Percentiles rank a stretch among this genome's conserved stretches.
These are phyloP conservation scores for Ceratobasidium sp. DNA, from an alignment of 1,284 basidiomycete genomes.

Conservation along the genomic window DNA sequence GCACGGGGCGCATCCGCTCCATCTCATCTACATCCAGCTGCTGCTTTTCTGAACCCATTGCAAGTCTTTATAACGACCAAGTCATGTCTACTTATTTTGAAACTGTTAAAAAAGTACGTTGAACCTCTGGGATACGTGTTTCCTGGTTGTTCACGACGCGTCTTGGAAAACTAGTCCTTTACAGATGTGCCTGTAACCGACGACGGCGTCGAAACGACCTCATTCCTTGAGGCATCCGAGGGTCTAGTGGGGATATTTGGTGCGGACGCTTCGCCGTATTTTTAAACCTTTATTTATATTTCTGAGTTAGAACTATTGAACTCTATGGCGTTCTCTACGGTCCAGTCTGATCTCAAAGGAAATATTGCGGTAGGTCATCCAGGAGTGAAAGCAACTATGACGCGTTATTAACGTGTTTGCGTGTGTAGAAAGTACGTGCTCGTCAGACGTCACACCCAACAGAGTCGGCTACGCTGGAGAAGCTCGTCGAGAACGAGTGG, in stretches of 20 bases:
- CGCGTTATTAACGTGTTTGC: neutral
- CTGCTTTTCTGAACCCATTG: neutral
- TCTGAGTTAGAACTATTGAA: conserved; percentile 81
- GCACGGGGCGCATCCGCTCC: neutral
- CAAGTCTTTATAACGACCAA: conserved; percentile 29
- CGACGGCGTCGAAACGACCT: conserved; percentile 87
- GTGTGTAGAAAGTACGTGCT: conserved; percentile 85
- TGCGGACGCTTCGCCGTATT: conserved; percentile 59
- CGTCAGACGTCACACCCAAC: conserved; percentile 78
- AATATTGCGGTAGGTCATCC: conserved; percentile 84
- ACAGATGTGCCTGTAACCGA: conserved; percentile 90
- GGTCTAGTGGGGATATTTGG: conserved; percentile 94
- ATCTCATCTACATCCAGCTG: conserved; percentile 19
- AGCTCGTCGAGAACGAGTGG: conserved; percentile 88
- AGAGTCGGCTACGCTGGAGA: conserved; percentile 83
- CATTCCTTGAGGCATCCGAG: conserved; percentile 90
- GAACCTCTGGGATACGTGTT: neutral
- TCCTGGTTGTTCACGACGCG: conserved; percentile 14
- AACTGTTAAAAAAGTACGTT: conserved; percentile 78
- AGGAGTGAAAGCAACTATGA: neutral
- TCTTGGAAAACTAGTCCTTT: conserved; percentile 75
- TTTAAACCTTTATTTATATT: conserved; percentile 6
- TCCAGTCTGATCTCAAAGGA: conserved; percentile 90
- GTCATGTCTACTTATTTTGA: conserved; percentile 89
- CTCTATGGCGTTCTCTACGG: conserved; percentile 86